Percentiles rank a stretch among this genome's conserved stretches.
These are phyloP conservation scores for Candida glaebosa DNA, from an alignment of 805 yeast genomes.

Conservation along the genomic window DNA sequence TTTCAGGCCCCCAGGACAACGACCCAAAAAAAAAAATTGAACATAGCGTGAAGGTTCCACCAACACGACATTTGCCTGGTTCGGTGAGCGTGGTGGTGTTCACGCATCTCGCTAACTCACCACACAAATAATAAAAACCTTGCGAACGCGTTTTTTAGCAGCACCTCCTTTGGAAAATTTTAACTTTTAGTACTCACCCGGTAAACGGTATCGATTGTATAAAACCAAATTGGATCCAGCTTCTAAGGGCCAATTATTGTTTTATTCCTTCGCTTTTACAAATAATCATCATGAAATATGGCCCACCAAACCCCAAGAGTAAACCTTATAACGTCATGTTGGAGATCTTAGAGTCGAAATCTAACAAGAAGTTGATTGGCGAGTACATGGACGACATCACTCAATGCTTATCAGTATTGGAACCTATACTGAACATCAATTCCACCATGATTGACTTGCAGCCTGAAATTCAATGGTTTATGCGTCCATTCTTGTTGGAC, in stretches of 20 bases:
- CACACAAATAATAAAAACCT: too few relatives aligned
- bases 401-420: constrained; percentile 37
- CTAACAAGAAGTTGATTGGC: constrained; percentile 37
- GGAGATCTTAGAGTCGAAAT: constrained; percentile 46
- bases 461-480: constrained; percentile 47
- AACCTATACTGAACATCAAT: constrained; percentile 39
- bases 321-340: constrained; percentile 40
- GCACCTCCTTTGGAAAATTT: not conserved
- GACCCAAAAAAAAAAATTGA: too few relatives aligned
- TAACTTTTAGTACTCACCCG: too few relatives aligned
- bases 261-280: constrained; percentile 1
- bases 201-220: constrained; percentile 1
- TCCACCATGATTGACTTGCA: constrained; percentile 49
- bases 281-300: constrained; percentile 11
- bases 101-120: not conserved
- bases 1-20: too few relatives aligned
- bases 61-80: too few relatives aligned
- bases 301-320: constrained; percentile 29
- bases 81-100: too few relatives aligned
- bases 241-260: too few relatives aligned
- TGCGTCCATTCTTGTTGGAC: constrained; percentile 44
- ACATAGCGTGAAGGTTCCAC: too few relatives aligned
- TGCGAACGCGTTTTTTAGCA: not conserved
- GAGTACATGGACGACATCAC: constrained; percentile 44
- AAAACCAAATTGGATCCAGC: not conserved